Base-by-base conservation (phyloP, 257 asterid species). In the Marsdenia floribunda region DNA sequence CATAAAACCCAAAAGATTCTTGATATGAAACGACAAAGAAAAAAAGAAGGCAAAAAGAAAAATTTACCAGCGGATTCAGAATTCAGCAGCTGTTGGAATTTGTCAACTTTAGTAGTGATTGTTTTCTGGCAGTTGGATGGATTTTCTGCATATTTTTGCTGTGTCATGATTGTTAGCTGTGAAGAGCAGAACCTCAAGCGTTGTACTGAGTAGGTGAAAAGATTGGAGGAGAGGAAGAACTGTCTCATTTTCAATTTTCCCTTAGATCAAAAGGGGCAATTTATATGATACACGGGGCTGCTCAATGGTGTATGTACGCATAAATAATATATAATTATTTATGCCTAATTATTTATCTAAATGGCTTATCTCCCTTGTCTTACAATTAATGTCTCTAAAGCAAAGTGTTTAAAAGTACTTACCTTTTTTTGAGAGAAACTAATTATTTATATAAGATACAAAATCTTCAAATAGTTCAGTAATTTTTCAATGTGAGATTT, bases 41-140 rank as follows among this genome's bases (percentile, higher is more conserved):
- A n/a, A 74, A 77, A 24, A 42, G 18, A 29, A 37, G 38, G 58
- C 4, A n/a, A 74, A 77, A 24, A 42, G 18, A 37, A 65, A 6
- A n/a, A 74, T 76, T 80, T 82, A 88, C 96, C 74, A 75, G 80
- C 58, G 73, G 88, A 58, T 61, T 73, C 78, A 2, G 96, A 86
- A 79, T 77, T 86, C 65, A 88, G 3, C 44, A 85, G 52, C 55
- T 81, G 84, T 73, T 84, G 97, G 12, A 89, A 44, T 82, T 83
- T 73, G 69, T 77, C 75, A 49, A 83, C 73, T 50, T 68, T 83
- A 37, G 80, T 14, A 3, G n/a, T 73, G 5, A 67, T 12, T 12
- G 59, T 71, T 52, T 6, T 50, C 16, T 21, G 74, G 22, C 3
- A 11, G 10, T 71, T 71, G 21, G 65, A 52, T 26, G 64, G 54